Base-by-base conservation (phyloP, 352 stramenopile species). In the Halophytophthora polymorphica region DNA sequence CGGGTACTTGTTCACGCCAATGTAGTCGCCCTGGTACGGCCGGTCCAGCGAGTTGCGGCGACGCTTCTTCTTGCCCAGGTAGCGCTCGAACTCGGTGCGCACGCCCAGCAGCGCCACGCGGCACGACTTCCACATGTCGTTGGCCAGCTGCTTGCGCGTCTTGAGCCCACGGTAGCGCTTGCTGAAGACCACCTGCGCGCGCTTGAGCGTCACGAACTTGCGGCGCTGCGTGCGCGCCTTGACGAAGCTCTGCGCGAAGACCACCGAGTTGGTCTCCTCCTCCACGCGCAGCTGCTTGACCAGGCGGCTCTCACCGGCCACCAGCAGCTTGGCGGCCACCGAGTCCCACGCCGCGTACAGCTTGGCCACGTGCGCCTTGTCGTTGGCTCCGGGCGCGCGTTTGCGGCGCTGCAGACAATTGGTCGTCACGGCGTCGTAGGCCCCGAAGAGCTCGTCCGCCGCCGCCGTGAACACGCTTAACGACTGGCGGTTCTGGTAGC, bases 51-150 rank as follows among this genome's bases (percentile, higher is more conserved):
- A 82, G 65, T 91, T 71, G 50, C 83, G 80, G 45, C 83, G 80
- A 49, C 83, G 83, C 69, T 91, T 91, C 65, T 93, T 93, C 74
- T 91, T 81, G 54, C 80, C 78, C 33, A 89, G 54, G 56, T 86
- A 93, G 18, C 79, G 78, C 69, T 93, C 83, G 41, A 93, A 93
- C 50, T 91, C 83, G 6, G 80, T 90, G 31, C 83, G 80, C 38
- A 93, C 78, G 21, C 83, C 83, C 17, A 93, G 60, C 36, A 91
- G 59, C 21, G 76, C 83, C 36, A 83, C 63, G 56, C 86, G 86
- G 66, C 80, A 91, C 39, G 74, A 81, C 41, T 56, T 62, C 77
- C 75, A 89, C 69, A 88, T 73, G 23, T 84, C 68, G 17, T 60
- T 65, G 10, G 75, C 64, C 42, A 93, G 71, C 51, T 88, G 63